These are phyloP conservation scores for Candolleomyces aberdarensis DNA, from an alignment of 768 basidiomycete genomes.

Conservation along the genomic window DNA sequence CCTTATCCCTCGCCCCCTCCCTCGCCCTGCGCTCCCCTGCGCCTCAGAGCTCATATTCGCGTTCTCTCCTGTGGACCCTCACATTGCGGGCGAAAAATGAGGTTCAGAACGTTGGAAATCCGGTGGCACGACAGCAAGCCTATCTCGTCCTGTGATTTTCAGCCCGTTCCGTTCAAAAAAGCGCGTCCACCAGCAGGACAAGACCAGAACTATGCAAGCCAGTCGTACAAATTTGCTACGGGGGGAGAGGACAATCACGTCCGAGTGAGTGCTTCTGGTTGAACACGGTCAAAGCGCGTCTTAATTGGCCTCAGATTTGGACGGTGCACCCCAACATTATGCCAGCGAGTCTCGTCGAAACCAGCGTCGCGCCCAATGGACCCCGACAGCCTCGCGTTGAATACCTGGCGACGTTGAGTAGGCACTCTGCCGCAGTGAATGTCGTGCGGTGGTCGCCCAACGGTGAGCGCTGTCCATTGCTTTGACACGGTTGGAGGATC, in stretches of 20 bases:
- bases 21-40: not conserved
- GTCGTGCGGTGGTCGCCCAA: constrained; percentile 95
- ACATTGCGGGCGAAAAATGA: constrained; percentile 47
- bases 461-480: constrained; percentile 44
- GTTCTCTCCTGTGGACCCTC: not conserved
- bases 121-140: constrained; percentile 96
- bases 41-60: not conserved
- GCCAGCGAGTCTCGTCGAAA: constrained; percentile 50
- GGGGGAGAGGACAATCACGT: constrained; percentile 97
- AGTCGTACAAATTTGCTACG: constrained; percentile 90
- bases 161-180: constrained; percentile 78
- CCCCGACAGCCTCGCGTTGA: constrained; percentile 79
- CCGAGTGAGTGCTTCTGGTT: constrained; percentile 58
- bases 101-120: constrained; percentile 88
- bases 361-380: constrained; percentile 20
- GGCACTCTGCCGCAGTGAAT: constrained; percentile 94
- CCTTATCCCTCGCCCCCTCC: not conserved
- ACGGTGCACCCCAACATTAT: constrained; percentile 90
- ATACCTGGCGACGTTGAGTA: constrained; percentile 89
- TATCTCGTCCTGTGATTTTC: constrained; percentile 96
- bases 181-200: constrained; percentile 58
- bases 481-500: not conserved
- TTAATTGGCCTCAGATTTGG: constrained; percentile 63
- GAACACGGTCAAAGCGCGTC: constrained; percentile 4
- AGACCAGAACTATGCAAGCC: constrained; percentile 56